These are phyloP conservation scores for Tolypocladium guangdongense DNA, from an alignment of 2,329 filamentous ascomycete species.

Conservation along the genomic window DNA sequence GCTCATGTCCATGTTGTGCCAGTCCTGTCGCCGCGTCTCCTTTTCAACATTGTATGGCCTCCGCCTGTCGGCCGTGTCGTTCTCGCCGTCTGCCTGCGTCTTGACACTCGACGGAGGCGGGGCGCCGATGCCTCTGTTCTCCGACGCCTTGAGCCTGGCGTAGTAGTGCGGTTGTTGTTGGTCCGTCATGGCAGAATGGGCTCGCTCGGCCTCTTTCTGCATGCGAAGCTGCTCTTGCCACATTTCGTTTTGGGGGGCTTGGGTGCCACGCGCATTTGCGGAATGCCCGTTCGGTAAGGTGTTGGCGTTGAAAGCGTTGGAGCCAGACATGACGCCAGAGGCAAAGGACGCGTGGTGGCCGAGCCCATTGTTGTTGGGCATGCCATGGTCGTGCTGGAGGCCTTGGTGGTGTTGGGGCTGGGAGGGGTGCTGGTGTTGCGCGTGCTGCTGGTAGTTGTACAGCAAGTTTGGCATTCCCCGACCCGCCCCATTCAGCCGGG, in stretches of 20 bases:
- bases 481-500: slow-evolving; percentile 53
- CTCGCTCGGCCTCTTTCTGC: slow-evolving; percentile 65
- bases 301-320: slow-evolving; percentile 46
- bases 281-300: slow-evolving; percentile 47
- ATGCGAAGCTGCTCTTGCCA: slow-evolving; percentile 83
- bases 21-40: slow-evolving; percentile 63
- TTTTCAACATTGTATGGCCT: slow-evolving; percentile 56
- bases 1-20: slow-evolving; percentile 88
- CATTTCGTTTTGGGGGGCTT: slow-evolving; percentile 51
- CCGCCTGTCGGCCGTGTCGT: slow-evolving; percentile 45
- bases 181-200: slow-evolving; percentile 59
- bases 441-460: slow-evolving; percentile 58
- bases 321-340: slow-evolving; percentile 44
- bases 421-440: slow-evolving; percentile 50
- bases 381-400: slow-evolving; percentile 47
- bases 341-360: slow-evolving; percentile 29
- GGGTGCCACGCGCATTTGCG: slow-evolving; percentile 34
- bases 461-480: slow-evolving; percentile 53
- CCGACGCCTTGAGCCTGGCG: slow-evolving; percentile 56
- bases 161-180: slow-evolving; percentile 59
- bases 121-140: slow-evolving; percentile 56
- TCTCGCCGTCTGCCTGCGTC: slow-evolving; percentile 37
- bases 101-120: slow-evolving; percentile 39
- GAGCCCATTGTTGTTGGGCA: slow-evolving; percentile 42
- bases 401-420: slow-evolving; percentile 53